Evolutionary conservation across 179 eudicot species (phyloP).

Genomic region (Amaranthus tricolor): DNA sequence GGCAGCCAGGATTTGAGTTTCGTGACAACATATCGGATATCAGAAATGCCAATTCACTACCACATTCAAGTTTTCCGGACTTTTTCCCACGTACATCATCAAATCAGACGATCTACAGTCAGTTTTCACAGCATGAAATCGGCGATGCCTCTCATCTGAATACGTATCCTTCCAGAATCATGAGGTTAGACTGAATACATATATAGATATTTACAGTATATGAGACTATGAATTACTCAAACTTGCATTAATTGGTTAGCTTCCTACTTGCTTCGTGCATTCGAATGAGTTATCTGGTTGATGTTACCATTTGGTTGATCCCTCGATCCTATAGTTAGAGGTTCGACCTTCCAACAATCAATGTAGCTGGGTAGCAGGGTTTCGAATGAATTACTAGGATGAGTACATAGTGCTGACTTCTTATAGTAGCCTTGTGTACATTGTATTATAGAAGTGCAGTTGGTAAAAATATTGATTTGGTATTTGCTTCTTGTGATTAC

Average conservation of each 20-base stretch:
- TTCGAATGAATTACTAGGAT: neutral
- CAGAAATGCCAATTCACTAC: slow-evolving; percentile 18
- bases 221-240: neutral
- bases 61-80: slow-evolving; percentile 20
- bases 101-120: slow-evolving; percentile 18
- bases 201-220: slow-evolving; percentile 26
- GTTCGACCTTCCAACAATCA: too few relatives aligned
- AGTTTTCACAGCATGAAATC: slow-evolving; percentile 20
- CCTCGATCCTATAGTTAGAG: too few relatives aligned
- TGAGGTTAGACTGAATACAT: slow-evolving; percentile 27
- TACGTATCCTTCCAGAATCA: slow-evolving; percentile 20
- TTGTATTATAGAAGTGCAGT: neutral
- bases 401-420: slow-evolving; percentile 2
- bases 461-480: slow-evolving; percentile 9
- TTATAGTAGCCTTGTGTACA: neutral
- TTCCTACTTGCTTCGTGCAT: neutral
- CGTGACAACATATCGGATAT: slow-evolving; percentile 28
- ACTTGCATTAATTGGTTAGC: neutral
- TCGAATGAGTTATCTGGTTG: neutral
- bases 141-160: slow-evolving; percentile 28
- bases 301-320: neutral
- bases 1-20: slow-evolving; percentile 29
- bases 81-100: slow-evolving; percentile 18
- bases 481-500: neutral
- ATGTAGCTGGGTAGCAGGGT: too few relatives aligned